Evolutionary conservation across 176 grass and related monocot genomes (phyloP), one percentile per base, ranked within the genome.

Genomic region (Tuctoria greenei): DNA sequence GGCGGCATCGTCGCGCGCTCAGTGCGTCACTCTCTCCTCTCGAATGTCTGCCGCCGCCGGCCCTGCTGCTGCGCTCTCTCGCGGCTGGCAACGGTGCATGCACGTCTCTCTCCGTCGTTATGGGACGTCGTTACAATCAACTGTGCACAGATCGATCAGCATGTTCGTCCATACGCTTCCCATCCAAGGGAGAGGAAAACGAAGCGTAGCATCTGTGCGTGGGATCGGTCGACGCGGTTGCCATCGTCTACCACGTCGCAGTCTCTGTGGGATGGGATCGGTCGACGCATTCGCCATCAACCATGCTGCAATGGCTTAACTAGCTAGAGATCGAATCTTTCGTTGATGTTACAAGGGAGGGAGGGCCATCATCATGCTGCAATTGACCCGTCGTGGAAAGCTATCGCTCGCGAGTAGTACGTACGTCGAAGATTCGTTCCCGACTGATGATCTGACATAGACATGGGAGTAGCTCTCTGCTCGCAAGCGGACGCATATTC

Each of bases 111-210:
- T n/a, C n/a, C n/a, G n/a, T n/a, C n/a, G 46, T 41, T 21, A 47
- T 67, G 65, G 65, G 5, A 35, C n/a, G n/a, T n/a, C 34, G 18
- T 20, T 28, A 36, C 20, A 36, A 36, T 52, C 35, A 10, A 9
- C 34, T 8, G 10, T 5, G 7, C 47, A 6, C 47, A 46, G 16
- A 50, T 50, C 44, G 18, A 20, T 25, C n/a, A 55, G 45, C 66
- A 77, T 58, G 73, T 66, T 28, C 85, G 67, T 25, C 66, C 49
- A 46, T 78, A 9, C 64, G 36, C 21, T 11, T 46, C 31, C 28
- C 43, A 2, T 67, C 58, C 79, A 74, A 74, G n/a, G 45, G 43
- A 20, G 80, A 73, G 73, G 27, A n/a, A 0, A 73, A 83, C 80
- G 61, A 52, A 25, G 5, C n/a, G n/a, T n/a, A n/a, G n/a, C n/a